These are phyloP conservation scores for Heterobasidion parviporum DNA, from an alignment of 1,284 basidiomycete genomes.

Conservation along the genomic window DNA sequence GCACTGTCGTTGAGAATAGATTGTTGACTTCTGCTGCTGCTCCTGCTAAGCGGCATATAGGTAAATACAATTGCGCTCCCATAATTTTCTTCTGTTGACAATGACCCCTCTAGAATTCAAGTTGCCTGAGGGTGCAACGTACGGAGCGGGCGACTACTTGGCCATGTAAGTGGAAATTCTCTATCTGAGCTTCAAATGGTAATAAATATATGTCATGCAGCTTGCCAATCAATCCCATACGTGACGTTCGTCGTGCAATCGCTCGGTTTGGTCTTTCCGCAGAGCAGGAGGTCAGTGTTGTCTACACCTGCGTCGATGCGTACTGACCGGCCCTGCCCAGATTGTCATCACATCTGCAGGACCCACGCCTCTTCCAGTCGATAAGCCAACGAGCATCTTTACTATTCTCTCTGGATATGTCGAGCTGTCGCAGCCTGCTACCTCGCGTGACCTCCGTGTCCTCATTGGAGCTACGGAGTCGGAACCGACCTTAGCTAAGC, in stretches of 20 bases:
- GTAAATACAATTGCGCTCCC: not conserved
- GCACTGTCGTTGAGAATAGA: not conserved
- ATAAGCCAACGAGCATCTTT: not conserved
- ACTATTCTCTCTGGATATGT: not conserved
- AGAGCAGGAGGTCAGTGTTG: not conserved
- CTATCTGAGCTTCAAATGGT: not conserved
- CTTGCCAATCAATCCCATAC: not conserved
- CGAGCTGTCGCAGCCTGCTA: not conserved
- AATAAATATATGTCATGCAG: not conserved
- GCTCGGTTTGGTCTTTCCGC: not conserved
- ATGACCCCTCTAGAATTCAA: not conserved
- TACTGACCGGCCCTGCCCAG: not conserved
- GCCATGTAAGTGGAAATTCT: not conserved
- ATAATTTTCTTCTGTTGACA: not conserved
- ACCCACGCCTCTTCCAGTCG: not conserved
- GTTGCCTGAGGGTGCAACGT: not conserved
- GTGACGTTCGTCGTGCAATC: not conserved
- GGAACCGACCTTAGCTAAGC: not conserved
- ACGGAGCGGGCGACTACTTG: not conserved
- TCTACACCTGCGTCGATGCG: not conserved
- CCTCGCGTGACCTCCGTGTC: not conserved
- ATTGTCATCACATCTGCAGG: not conserved
- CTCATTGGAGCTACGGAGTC: not conserved
- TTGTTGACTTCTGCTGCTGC: not conserved
- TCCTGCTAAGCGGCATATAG: not conserved